These are phyloP conservation scores for Epichloe glyceriae DNA, from an alignment of 2,329 filamentous ascomycete species.

Conservation along the genomic window DNA sequence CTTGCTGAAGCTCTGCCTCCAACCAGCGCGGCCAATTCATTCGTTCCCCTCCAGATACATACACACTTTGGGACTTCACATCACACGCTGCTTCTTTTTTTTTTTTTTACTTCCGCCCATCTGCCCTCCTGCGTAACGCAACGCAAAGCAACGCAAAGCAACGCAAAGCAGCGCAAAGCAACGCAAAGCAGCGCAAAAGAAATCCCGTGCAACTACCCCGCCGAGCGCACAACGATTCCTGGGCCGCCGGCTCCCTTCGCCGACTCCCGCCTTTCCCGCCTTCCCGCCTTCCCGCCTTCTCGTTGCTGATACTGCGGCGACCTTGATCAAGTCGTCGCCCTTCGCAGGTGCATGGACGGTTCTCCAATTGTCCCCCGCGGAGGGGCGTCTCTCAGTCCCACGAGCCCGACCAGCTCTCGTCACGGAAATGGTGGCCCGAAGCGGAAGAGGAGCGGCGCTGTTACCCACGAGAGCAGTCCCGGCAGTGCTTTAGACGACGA, in stretches of 20 bases:
- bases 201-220: slow-evolving; percentile 4
- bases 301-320: slow-evolving; percentile 6
- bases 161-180: not conserved
- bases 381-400: slow-evolving; percentile 39
- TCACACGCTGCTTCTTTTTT: not conserved
- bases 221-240: not conserved
- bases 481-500: slow-evolving; percentile 38
- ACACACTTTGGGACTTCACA: not conserved
- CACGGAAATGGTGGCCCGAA: slow-evolving; percentile 37
- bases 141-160: not conserved
- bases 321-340: slow-evolving; percentile 8
- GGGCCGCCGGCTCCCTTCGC: slow-evolving; percentile 2
- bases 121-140: not conserved
- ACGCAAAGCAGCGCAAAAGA: not conserved
- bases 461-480: slow-evolving; percentile 45
- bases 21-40: not conserved
- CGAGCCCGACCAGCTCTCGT: slow-evolving; percentile 40
- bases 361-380: slow-evolving; percentile 31
- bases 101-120: not conserved
- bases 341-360: slow-evolving; percentile 32
- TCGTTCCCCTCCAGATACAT: not conserved
- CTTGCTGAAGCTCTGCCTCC: not conserved
- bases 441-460: slow-evolving; percentile 43
- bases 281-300: slow-evolving; percentile 7
- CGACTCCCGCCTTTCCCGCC: slow-evolving; percentile 6